A percentile compares a stretch with the other conserved stretches of the same genome.
phyloP scores from a whole-genome alignment of 345 rosid species.

The Salix arbutifolia region DNA sequence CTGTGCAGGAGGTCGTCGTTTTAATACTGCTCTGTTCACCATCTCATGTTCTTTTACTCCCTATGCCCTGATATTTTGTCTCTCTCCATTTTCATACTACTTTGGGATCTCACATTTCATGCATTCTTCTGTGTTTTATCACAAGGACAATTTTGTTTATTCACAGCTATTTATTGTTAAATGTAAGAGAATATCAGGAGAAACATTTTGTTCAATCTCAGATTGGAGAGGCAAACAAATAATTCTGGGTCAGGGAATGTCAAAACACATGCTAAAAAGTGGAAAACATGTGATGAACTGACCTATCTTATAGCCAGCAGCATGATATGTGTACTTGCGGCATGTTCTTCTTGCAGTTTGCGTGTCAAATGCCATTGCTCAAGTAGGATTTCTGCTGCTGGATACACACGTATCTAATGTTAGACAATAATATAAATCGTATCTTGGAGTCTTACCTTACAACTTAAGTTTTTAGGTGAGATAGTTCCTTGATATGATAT shows the following conservation, averaged over 20 bases:
- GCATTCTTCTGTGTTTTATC: too few species aligned
- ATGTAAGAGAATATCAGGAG: neutral
- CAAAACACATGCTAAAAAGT: neutral
- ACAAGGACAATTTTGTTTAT: neutral
- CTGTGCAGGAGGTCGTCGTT: neutral
- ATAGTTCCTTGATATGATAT: too few species aligned
- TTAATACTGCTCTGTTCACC: neutral
- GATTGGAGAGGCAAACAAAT: neutral
- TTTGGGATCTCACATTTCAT: too few species aligned
- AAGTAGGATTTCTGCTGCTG: neutral
- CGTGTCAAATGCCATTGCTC: neutral
- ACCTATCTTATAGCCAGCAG: neutral
- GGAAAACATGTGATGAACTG: neutral
- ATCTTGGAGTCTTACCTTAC: fast-evolving
- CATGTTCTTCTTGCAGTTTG: neutral
- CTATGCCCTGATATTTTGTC: neutral
- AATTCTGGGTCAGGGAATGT: neutral
- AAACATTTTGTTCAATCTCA: neutral
- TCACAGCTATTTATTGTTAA: neutral
- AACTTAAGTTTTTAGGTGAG: too few species aligned
- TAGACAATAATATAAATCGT: too few species aligned
- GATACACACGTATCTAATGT: neutral
- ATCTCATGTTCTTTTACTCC: neutral
- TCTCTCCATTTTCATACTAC: neutral
- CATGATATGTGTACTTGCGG: neutral